Conservation (phyloP, 2,329 filamentous ascomycete species). For the Fusarium fracticaudum region DNA sequence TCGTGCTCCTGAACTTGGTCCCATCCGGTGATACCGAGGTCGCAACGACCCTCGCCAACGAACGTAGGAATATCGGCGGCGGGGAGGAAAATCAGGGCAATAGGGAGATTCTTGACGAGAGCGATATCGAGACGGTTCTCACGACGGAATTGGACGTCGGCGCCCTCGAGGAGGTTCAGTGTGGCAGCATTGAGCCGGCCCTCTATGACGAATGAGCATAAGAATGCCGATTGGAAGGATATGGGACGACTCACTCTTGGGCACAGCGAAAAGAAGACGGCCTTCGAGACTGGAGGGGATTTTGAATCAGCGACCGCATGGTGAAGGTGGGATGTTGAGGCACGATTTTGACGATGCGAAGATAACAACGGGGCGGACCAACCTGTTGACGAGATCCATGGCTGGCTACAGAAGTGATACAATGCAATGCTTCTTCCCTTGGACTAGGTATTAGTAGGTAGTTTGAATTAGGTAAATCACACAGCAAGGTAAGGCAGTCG, state of each 20-base stretch:
- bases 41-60: conserved; percentile 92
- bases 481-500: conserved; percentile 13
- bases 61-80: conserved; percentile 98
- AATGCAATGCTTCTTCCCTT: conserved; percentile 5
- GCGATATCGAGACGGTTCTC: conserved; percentile 97
- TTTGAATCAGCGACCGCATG: conserved; percentile 27
- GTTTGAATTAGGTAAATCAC: conserved; percentile 21
- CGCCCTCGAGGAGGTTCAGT: conserved; percentile 90
- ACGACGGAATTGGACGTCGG: conserved; percentile 95
- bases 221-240: not conserved
- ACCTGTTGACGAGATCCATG: conserved; percentile 67
- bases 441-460: not conserved
- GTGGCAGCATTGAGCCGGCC: conserved; percentile 89
- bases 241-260: conserved; percentile 80
- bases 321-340: not conserved
- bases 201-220: conserved; percentile 64
- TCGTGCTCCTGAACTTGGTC: conserved; percentile 95
- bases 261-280: conserved; percentile 94
- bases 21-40: conserved; percentile 92
- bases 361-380: conserved; percentile 40
- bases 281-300: conserved; percentile 77
- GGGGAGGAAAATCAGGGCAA: conserved; percentile 96
- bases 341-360: not conserved
- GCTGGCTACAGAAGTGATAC: conserved; percentile 3
- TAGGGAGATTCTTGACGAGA: conserved; percentile 94